phyloP scores from a whole-genome alignment of 2,329 filamentous ascomycete genomes.

The Cadophora malorum region DNA sequence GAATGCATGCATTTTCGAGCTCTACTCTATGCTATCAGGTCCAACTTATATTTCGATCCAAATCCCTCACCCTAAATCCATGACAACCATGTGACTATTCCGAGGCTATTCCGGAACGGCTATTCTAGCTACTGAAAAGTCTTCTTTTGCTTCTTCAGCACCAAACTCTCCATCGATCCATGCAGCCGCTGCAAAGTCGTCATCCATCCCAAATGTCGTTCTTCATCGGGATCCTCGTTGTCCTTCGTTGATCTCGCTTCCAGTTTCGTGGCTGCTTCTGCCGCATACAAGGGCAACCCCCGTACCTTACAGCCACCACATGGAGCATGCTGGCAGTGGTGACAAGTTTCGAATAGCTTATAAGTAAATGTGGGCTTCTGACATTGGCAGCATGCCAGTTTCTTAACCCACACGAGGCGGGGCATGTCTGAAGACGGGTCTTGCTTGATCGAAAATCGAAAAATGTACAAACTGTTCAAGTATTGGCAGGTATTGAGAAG shows the following conservation, averaged over 20 bases:
- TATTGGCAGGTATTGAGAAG: not conserved
- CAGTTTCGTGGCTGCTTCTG: not conserved
- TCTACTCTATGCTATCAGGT: too few relatives aligned
- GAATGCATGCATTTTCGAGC: too few relatives aligned
- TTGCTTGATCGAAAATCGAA: too few relatives aligned
- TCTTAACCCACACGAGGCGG: not conserved
- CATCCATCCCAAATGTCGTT: not conserved
- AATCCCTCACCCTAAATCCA: not conserved
- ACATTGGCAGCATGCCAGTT: not conserved
- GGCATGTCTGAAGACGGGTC: not conserved
- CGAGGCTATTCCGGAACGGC: not conserved
- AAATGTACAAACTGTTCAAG: too few relatives aligned
- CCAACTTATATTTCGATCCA: too few relatives aligned
- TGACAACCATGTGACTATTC: not conserved
- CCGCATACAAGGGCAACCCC: not conserved
- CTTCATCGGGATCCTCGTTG: not conserved
- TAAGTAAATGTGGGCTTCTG: not conserved
- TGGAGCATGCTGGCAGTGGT: not conserved
- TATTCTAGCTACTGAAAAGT: not conserved
- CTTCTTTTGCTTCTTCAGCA: constrained; percentile 8
- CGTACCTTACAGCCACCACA: not conserved
- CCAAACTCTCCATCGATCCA: constrained; percentile 1
- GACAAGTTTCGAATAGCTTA: not conserved
- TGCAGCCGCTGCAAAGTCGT: not conserved
- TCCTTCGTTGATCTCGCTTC: not conserved